Conservation (phyloP, 805 yeast species). For the Candida nemodendra region DNA sequence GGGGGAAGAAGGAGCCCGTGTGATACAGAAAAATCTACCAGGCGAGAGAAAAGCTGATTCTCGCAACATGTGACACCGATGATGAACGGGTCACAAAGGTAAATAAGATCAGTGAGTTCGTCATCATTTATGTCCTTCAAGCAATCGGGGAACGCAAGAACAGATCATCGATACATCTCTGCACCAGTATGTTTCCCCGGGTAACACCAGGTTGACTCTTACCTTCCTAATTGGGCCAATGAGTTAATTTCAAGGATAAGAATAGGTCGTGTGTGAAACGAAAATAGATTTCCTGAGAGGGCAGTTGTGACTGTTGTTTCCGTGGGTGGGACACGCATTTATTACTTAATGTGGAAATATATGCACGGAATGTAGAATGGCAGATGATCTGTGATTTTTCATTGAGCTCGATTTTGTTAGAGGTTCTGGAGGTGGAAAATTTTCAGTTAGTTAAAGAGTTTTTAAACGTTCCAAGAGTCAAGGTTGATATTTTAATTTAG, state of each 20-base stretch:
- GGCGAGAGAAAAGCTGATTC: too few species aligned
- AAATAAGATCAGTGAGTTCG: too few species aligned
- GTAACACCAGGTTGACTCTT: slow-evolving; percentile 19
- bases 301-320: slow-evolving; percentile 22
- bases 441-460: slow-evolving; percentile 4
- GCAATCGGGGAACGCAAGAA: slow-evolving; percentile 2
- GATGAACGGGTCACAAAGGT: too few species aligned
- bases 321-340: slow-evolving; percentile 2
- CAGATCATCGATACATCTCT: neutral
- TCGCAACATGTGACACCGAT: neutral
- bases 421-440: slow-evolving; percentile 5
- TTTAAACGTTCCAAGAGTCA: neutral
- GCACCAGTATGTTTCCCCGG: too few species aligned
- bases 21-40: too few species aligned
- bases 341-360: slow-evolving; percentile 2
- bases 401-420: neutral
- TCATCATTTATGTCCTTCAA: too few species aligned
- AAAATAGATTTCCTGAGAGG: slow-evolving; percentile 1
- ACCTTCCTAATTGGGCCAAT: slow-evolving; percentile 30
- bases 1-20: too few species aligned
- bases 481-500: neutral
- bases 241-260: slow-evolving; percentile 28
- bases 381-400: slow-evolving; percentile 5
- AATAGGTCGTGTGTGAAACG: slow-evolving; percentile 13
- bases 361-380: slow-evolving; percentile 1